Evolutionary conservation across 371 early-diverging fungal species (phyloP), one percentile per base, ranked within the genome.

Genomic region (Haplosporangium sp.): DNA sequence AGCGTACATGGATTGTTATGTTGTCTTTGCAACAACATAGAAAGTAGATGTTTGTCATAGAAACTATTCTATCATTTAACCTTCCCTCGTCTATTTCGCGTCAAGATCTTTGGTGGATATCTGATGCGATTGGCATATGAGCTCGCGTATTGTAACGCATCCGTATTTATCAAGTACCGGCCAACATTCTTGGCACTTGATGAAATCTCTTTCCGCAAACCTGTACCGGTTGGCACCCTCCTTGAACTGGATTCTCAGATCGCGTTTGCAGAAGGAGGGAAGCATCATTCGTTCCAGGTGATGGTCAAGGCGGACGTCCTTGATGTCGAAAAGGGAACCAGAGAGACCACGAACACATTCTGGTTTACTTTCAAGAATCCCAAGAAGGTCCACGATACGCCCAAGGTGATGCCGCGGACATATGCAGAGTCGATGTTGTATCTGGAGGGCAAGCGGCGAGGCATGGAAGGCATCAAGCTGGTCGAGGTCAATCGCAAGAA

Each of bases 171-270:
- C 40, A 83, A 86, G 13, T 72, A 84, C 9, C 84, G 86, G 5
- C 89, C 89, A 5, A 79, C 57, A 0, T 88, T 94, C 50, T 74
- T 92, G 18, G 91, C 96, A 5, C 84, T 96, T 59, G 98, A 97
- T 74, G 97, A 98, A 68, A 91, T 96, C 60, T 80, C 90, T 9
- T 98, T 98, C 76, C 82, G 88, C 13, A 90, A 88, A 69, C 97
- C 98, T 0, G 98, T 98, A n/a, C 91, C 91, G 48, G 91, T 98
- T 55, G 97, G 98, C 2, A 90, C 93, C 1, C 81, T 98, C 37
- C 83, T 98, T 13, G 82, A 83, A 10, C 81, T 98, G 55, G 85
- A 86, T 29, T 85, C 93, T 0, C 91, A 94, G 80, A 89, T 97
- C 18, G 89, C 88, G 10, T 92, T 90, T 70, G 77, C 93, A 4